phyloP scores from a whole-genome alignment of 768 basidiomycete genomes.

The Psilocybe subaeruginosa region DNA sequence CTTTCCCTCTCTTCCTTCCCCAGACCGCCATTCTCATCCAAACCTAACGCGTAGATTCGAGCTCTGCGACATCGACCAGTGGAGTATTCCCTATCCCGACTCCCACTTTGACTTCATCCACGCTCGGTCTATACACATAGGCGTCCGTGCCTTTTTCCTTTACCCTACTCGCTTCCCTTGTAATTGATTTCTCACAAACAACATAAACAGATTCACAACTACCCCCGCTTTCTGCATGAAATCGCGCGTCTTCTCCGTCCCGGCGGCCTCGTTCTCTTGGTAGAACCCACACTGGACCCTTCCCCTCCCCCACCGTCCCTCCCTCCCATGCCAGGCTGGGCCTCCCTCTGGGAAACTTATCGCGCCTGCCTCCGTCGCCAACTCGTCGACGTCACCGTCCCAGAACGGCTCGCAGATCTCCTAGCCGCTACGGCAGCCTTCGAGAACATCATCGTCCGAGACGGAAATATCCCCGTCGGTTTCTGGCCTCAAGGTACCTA shows the following conservation, averaged over 20 bases:
- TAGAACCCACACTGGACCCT: slow-evolving; percentile 63
- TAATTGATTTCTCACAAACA: neutral
- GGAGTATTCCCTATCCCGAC: slow-evolving; percentile 64
- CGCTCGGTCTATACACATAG: slow-evolving; percentile 68
- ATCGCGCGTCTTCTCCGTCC: slow-evolving; percentile 69
- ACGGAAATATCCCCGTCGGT: slow-evolving; percentile 68
- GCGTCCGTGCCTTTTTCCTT: slow-evolving; percentile 43
- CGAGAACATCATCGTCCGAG: slow-evolving; percentile 55
- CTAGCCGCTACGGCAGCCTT: slow-evolving; percentile 53
- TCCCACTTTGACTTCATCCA: slow-evolving; percentile 70
- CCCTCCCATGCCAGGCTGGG: slow-evolving; percentile 50
- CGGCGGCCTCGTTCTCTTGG: slow-evolving; percentile 68
- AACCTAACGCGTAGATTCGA: slow-evolving; percentile 55
- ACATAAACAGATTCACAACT: slow-evolving; percentile 56
- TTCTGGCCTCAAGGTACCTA: slow-evolving; percentile 65
- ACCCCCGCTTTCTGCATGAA: slow-evolving; percentile 61
- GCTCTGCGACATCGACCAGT: slow-evolving; percentile 66
- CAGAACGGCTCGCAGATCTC: slow-evolving; percentile 53
- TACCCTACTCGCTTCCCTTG: slow-evolving; percentile 16
- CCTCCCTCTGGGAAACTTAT: slow-evolving; percentile 65
- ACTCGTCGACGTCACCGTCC: slow-evolving; percentile 60
- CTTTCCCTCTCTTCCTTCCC: slow-evolving; percentile 2
- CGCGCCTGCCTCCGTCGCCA: slow-evolving; percentile 53
- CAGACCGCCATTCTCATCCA: slow-evolving; percentile 1
- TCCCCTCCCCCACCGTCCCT: slow-evolving; percentile 23